Evolutionary conservation across 2,329 filamentous ascomycete genomes (phyloP).

Genomic region (Stachybotrys echinatus): DNA sequence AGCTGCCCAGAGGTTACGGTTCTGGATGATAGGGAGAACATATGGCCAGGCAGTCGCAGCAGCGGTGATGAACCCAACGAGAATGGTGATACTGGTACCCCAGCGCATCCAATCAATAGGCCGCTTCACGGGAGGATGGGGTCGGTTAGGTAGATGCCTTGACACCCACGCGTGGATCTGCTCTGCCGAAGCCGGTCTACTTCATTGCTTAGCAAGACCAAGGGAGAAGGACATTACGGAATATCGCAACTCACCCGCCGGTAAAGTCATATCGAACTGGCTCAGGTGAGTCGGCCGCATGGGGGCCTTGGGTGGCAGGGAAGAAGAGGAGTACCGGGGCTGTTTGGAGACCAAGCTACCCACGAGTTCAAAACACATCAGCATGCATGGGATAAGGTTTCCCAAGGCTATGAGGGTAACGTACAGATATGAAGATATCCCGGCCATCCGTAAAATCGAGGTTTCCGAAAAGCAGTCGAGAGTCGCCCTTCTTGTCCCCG

Average conservation of each 20-base stretch:
- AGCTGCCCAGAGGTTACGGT: slow-evolving; percentile 90
- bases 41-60: slow-evolving; percentile 71
- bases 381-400: background rate
- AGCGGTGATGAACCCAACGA: slow-evolving; percentile 65
- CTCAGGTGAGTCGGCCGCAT: slow-evolving; percentile 63
- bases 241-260: slow-evolving; percentile 53
- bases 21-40: slow-evolving; percentile 75
- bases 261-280: slow-evolving; percentile 83
- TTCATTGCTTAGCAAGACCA: background rate
- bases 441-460: slow-evolving; percentile 86
- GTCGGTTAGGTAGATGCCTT: slow-evolving; percentile 71
- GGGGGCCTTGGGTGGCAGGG: slow-evolving; percentile 75
- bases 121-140: slow-evolving; percentile 71
- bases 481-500: slow-evolving; percentile 71
- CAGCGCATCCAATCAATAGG: slow-evolving; percentile 85
- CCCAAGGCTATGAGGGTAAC: slow-evolving; percentile 11
- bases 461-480: slow-evolving; percentile 71
- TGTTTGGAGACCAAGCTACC: slow-evolving; percentile 84
- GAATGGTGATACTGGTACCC: slow-evolving; percentile 59
- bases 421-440: slow-evolving; percentile 79
- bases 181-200: slow-evolving; percentile 65
- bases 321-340: slow-evolving; percentile 87
- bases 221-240: background rate
- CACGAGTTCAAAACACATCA: slow-evolving; percentile 1
- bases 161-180: slow-evolving; percentile 73